Evolutionary conservation across 352 stramenopile genomes (phyloP).

Genomic region (Thraustotheca clavata): DNA sequence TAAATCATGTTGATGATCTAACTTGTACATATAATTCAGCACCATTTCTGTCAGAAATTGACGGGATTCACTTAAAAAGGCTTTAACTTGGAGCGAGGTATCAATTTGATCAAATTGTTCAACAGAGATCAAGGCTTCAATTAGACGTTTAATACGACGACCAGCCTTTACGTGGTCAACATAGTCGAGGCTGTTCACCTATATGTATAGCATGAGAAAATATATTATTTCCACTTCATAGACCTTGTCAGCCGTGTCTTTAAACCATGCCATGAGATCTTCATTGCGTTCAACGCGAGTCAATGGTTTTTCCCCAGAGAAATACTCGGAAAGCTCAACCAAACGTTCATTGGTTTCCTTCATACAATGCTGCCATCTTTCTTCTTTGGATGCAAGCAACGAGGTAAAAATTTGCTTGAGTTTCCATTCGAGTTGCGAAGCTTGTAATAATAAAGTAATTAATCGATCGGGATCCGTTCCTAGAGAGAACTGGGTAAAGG

Average conservation of each 20-base stretch:
- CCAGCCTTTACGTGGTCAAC: conserved; percentile 90
- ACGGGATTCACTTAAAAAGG: conserved; percentile 87
- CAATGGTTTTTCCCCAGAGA: conserved; percentile 88
- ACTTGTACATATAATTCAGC: not conserved
- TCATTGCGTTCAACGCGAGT: conserved; percentile 91
- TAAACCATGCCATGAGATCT: conserved; percentile 91
- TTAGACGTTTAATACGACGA: conserved; percentile 90
- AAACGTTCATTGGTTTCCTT: conserved; percentile 86
- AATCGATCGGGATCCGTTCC: conserved; percentile 68
- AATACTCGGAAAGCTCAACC: conserved; percentile 90
- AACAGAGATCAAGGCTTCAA: conserved; percentile 90
- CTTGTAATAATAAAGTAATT: conserved; percentile 90
- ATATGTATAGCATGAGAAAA: conserved; percentile 34
- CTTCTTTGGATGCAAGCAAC: conserved; percentile 85
- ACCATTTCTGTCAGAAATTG: conserved; percentile 91
- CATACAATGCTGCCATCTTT: conserved; percentile 87
- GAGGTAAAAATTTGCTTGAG: conserved; percentile 90
- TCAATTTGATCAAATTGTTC: conserved; percentile 95
- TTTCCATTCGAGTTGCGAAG: conserved; percentile 91
- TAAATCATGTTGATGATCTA: not conserved
- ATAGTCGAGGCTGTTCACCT: conserved; percentile 85
- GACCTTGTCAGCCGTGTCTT: conserved; percentile 83
- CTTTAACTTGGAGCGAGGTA: conserved; percentile 92
- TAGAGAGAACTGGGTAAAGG: too few relatives aligned
- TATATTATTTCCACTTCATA: conserved; percentile 30